Percentiles rank a stretch among this genome's conserved stretches.
phyloP scores from a whole-genome alignment of 2,329 filamentous ascomycete genomes.

The Lasiodiplodia citricola region DNA sequence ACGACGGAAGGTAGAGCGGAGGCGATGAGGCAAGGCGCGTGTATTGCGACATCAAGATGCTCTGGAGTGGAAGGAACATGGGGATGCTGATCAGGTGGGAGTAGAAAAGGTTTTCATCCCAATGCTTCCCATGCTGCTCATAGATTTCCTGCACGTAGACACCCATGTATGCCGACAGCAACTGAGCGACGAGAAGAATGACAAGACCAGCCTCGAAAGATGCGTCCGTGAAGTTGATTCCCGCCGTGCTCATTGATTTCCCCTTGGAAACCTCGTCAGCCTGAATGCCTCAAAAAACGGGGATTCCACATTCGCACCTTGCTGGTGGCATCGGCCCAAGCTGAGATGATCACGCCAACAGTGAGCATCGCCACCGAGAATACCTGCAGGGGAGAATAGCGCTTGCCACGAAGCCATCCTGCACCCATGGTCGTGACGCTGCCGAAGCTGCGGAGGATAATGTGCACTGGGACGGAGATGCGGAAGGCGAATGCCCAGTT shows the following conservation, averaged over 20 bases:
- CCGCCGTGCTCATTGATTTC: slow-evolving; percentile 49
- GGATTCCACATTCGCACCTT: slow-evolving; percentile 63
- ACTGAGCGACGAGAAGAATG: slow-evolving; percentile 85
- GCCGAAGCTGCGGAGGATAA: slow-evolving; percentile 92
- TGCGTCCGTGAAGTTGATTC: slow-evolving; percentile 45
- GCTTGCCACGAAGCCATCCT: slow-evolving; percentile 85
- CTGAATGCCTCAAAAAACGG: background rate
- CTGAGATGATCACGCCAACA: slow-evolving; percentile 82
- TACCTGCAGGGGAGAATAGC: slow-evolving; percentile 80
- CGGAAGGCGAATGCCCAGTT: slow-evolving; percentile 98
- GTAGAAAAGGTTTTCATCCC: slow-evolving; percentile 97
- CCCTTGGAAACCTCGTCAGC: slow-evolving; percentile 38
- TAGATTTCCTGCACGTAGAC: slow-evolving; percentile 94
- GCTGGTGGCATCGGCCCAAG: slow-evolving; percentile 84
- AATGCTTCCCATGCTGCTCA: slow-evolving; percentile 81
- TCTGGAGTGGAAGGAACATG: slow-evolving; percentile 74
- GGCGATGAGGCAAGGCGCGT: slow-evolving; percentile 66
- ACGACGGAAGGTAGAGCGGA: slow-evolving; percentile 55
- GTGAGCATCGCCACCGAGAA: slow-evolving; percentile 83
- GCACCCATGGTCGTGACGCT: slow-evolving; percentile 94
- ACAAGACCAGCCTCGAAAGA: slow-evolving; percentile 73
- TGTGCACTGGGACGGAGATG: slow-evolving; percentile 95
- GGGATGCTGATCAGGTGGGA: slow-evolving; percentile 78
- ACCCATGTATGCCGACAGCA: slow-evolving; percentile 92
- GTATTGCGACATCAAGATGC: slow-evolving; percentile 69